phyloP scores from a whole-genome alignment of 495 filamentous ascomycete species.

The Xylaria scruposa region DNA sequence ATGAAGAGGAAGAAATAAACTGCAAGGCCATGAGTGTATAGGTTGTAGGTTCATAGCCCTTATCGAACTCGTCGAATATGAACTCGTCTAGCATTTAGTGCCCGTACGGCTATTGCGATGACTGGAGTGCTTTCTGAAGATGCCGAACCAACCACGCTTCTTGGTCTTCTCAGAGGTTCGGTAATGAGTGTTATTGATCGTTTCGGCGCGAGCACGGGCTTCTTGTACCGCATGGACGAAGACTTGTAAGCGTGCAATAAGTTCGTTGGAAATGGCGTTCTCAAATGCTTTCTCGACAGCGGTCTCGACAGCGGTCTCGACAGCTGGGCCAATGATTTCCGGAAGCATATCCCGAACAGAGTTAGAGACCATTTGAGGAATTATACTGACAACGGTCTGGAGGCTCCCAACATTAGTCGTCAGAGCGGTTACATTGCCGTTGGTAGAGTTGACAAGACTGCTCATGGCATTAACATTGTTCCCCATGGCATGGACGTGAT shows the following conservation, averaged over 20 bases:
- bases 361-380: constrained; percentile 33
- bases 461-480: constrained; percentile 38
- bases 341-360: constrained; percentile 26
- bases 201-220: background rate
- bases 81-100: background rate
- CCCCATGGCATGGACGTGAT: constrained; percentile 37
- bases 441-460: constrained; percentile 39
- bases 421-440: constrained; percentile 34
- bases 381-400: constrained; percentile 37
- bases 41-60: no score
- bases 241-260: constrained; percentile 16
- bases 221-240: constrained; percentile 3
- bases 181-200: background rate
- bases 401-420: constrained; percentile 31
- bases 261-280: constrained; percentile 22
- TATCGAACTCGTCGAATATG: background rate
- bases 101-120: background rate
- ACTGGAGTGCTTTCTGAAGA: constrained; percentile 2
- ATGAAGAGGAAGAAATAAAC: background rate
- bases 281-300: constrained; percentile 9
- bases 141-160: background rate
- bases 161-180: background rate
- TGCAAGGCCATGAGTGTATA: background rate
- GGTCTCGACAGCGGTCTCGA: background rate
- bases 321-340: background rate